A percentile compares a stretch with the other conserved stretches of the same genome.
These are phyloP conservation scores for Jaapia argillacea DNA, from an alignment of 768 basidiomycete species.

Conservation along the genomic window DNA sequence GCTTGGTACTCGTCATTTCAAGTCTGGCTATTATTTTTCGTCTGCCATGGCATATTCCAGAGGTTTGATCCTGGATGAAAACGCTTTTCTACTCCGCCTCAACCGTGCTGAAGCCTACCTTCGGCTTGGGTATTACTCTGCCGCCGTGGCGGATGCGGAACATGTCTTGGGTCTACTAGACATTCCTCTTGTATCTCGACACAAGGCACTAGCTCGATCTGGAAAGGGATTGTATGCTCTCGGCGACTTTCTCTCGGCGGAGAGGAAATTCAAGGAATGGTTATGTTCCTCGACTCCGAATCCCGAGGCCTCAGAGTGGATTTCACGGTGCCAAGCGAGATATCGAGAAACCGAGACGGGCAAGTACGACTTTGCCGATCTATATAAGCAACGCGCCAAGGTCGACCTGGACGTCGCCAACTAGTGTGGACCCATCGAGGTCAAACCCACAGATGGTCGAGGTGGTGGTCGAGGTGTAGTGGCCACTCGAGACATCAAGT, in stretches of 20 bases:
- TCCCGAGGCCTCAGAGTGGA: slow-evolving; percentile 7
- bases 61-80: slow-evolving; percentile 11
- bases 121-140: slow-evolving; percentile 12
- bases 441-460: slow-evolving; percentile 5
- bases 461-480: slow-evolving; percentile 19
- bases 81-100: slow-evolving; percentile 11
- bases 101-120: slow-evolving; percentile 20
- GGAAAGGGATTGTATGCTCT: slow-evolving; percentile 16
- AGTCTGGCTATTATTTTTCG: slow-evolving; percentile 12
- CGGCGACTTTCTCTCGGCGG: slow-evolving; percentile 9
- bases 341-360: slow-evolving; percentile 12
- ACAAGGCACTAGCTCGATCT: slow-evolving; percentile 17
- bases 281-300: slow-evolving; percentile 2
- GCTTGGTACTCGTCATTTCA: slow-evolving; percentile 16
- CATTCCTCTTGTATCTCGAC: neutral
- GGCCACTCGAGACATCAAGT: slow-evolving; percentile 10
- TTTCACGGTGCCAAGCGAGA: slow-evolving; percentile 11
- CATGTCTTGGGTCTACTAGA: slow-evolving; percentile 5
- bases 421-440: slow-evolving; percentile 13
- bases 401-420: slow-evolving; percentile 15
- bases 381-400: slow-evolving; percentile 10
- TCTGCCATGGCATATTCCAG: slow-evolving; percentile 17
- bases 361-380: slow-evolving; percentile 14
- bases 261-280: slow-evolving; percentile 6
- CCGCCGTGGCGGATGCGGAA: slow-evolving; percentile 16